A percentile compares a stretch with the other conserved stretches of the same genome.
phyloP scores from a whole-genome alignment of 2,329 filamentous ascomycete species.

The Colletotrichum theobromicola region DNA sequence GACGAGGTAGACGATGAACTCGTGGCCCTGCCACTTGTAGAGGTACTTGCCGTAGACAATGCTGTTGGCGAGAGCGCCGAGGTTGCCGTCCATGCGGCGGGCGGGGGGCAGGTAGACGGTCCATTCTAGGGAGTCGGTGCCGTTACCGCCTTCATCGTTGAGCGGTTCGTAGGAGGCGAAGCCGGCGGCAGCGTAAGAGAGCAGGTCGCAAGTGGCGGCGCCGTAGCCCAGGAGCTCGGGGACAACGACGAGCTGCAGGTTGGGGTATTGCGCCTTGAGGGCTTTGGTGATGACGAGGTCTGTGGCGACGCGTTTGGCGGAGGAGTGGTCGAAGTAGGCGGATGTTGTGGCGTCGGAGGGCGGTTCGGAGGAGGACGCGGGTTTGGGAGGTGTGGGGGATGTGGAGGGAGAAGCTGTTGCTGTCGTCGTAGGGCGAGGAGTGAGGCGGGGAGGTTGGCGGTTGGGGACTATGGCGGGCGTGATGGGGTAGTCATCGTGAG shows the following conservation, averaged over 20 bases:
- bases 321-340: conserved; percentile 45
- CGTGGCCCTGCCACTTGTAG: conserved; percentile 44
- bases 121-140: conserved; percentile 42
- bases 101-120: conserved; percentile 44
- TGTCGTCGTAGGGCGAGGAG: background rate
- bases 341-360: conserved; percentile 19
- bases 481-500: background rate
- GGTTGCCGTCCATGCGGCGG: conserved; percentile 43
- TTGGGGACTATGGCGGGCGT: background rate
- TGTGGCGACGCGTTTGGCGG: conserved; percentile 45
- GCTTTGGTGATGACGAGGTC: conserved; percentile 45
- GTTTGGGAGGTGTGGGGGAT: background rate
- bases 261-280: conserved; percentile 47
- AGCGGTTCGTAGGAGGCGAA: conserved; percentile 37
- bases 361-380: background rate
- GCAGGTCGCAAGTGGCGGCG: conserved; percentile 38
- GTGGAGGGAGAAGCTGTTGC: background rate
- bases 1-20: conserved; percentile 49
- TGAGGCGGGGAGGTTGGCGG: background rate
- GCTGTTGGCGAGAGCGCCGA: conserved; percentile 36
- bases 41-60: conserved; percentile 46
- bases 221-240: conserved; percentile 23
- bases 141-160: conserved; percentile 25
- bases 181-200: conserved; percentile 46
- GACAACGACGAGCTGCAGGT: conserved; percentile 44